Evolutionary conservation across 306 rosid genomes (phyloP).

Genomic region (Elaeagnus macrophylla): DNA sequence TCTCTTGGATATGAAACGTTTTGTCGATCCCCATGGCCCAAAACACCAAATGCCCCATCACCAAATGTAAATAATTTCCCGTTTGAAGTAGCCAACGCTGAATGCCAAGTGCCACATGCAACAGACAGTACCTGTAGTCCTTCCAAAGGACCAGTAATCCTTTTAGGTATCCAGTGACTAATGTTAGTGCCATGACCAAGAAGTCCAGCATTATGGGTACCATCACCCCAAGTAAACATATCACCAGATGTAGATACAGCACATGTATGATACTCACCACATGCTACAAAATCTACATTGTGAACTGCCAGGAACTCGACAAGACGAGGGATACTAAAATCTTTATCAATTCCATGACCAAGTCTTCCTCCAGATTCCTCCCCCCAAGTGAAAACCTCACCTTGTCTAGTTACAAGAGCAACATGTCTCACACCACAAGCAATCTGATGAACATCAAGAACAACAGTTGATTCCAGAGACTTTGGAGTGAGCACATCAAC

Average conservation of each 20-base stretch:
- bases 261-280: constrained; percentile 92
- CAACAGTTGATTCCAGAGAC: constrained; percentile 70
- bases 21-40: constrained; percentile 84
- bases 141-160: constrained; percentile 56
- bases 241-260: constrained; percentile 70
- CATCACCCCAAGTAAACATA: constrained; percentile 92
- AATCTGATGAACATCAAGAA: constrained; percentile 81
- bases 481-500: constrained; percentile 62
- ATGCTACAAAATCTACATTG: constrained; percentile 55
- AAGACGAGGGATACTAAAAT: constrained; percentile 49
- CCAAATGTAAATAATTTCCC: constrained; percentile 89
- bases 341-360: constrained; percentile 78
- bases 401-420: constrained; percentile 86
- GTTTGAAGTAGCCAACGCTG: constrained; percentile 63
- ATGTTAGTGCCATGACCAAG: constrained; percentile 85
- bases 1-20: constrained; percentile 66
- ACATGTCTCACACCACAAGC: constrained; percentile 70
- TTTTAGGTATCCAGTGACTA: constrained; percentile 78
- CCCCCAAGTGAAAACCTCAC: constrained; percentile 98
- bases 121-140: constrained; percentile 78
- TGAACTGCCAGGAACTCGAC: constrained; percentile 66
- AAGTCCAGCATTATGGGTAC: constrained; percentile 63
- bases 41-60: constrained; percentile 82
- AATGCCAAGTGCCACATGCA: constrained; percentile 93
- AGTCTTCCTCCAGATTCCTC: constrained; percentile 92